Evolutionary conservation across 106 monocot species (phyloP), one percentile per base, ranked within the genome.

Genomic region (Iris macrosiphon): DNA sequence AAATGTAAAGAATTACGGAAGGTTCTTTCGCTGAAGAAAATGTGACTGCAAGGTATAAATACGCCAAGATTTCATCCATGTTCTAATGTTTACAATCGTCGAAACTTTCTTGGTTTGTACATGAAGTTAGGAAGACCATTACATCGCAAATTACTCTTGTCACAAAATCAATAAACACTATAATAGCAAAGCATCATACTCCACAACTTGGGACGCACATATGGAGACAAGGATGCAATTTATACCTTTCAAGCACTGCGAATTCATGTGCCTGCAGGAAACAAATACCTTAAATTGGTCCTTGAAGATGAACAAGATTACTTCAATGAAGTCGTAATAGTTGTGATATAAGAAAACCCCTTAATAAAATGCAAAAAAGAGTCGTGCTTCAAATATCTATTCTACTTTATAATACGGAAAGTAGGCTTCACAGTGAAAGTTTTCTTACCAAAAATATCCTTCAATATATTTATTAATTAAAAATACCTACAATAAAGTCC

Each of bases 241-340:
- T 56, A 48, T 31, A 28, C 34, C 65, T 64, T 52, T 61, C 66
- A 61, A 61, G 52, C 60, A 74, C 54, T 74, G 67, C 67, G 52
- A 52, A 74, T 59, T 74, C 67, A 67, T 74, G 67, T 61, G 74
- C 67, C 67, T 61, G 67, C 74, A 74, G 59, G 43, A 59, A 74
- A 38, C 45, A 74, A 67, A 61, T 45, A 39, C 46, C 52, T 67
- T 39, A 62, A 8, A 37, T 63, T 63, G 63, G 63, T 49, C n/a
- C 39, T 25, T 4, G 22, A 7, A 29, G 16, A 63, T 44, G n/a
- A 18, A 33, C 12, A 15, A 54, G 39, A 21, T 35, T 27, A 37
- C 3, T n/a, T 33, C 17, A 34, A 1, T 22, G 18, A 23, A 34
- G 21, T 31, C 34, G 13, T 31, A 18, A 43, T 60, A 21, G 24